A percentile compares a stretch with the other conserved stretches of the same genome.
phyloP scores from a whole-genome alignment of 352 stramenopile genomes.

The Thraustochytrium sp. region DNA sequence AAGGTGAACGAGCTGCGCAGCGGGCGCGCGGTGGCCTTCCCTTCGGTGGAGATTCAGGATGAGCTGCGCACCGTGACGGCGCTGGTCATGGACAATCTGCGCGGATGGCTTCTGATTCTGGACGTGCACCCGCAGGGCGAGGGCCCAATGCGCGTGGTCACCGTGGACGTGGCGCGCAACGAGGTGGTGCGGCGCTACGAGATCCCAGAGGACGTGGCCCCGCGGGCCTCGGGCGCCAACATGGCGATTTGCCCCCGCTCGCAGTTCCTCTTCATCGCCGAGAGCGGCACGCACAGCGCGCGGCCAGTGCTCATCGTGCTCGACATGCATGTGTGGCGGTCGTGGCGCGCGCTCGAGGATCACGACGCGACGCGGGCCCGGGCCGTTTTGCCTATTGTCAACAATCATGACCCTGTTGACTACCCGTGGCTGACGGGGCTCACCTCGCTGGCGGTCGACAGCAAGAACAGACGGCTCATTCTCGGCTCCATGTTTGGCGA shows the following conservation, averaged over 20 bases:
- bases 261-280: background rate
- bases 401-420: background rate
- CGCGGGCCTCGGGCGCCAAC: background rate
- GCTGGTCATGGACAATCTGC: background rate
- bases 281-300: background rate
- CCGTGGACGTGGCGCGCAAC: background rate
- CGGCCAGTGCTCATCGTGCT: background rate
- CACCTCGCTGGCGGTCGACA: background rate
- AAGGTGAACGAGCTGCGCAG: background rate
- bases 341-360: background rate
- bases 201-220: background rate
- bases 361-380: background rate
- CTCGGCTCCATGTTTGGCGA: conserved; percentile 7
- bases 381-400: background rate
- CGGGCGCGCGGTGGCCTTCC: background rate
- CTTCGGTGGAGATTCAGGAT: background rate
- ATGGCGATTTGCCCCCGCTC: background rate
- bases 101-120: background rate
- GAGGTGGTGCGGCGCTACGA: background rate
- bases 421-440: background rate
- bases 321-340: background rate
- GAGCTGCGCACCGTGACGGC: background rate
- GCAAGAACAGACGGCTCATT: background rate
- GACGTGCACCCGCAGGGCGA: background rate
- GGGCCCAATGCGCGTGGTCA: background rate